Evolutionary conservation across 768 basidiomycete species (phyloP), one percentile per base, ranked within the genome.

Genomic region (Terana coerulea): DNA sequence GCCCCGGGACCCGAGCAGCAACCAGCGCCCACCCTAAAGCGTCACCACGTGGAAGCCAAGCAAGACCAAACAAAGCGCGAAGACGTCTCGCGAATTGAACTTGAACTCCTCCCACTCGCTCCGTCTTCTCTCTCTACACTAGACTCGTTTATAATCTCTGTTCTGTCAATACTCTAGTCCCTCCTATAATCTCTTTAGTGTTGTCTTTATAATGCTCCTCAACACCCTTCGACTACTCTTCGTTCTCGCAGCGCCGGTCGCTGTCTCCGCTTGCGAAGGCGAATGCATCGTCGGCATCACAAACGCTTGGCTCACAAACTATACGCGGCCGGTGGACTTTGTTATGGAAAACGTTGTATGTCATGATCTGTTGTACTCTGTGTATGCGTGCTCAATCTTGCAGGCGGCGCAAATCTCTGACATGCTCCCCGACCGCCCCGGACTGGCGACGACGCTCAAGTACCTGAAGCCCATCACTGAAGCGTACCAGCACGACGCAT

Each of bases 211-310:
- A n/a, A 64, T 64, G 63, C 63, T 56, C 19, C 47, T 58, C 54
- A 44, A 39, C 17, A 21, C 54, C 41, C 6, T 52, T 31, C n/a
- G 60, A 26, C 29, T 57, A 29, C 28, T 61, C 24, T 31, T 62
- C 37, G 22, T 61, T 25, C 22, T 59, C 2, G 54, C 61, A 48
- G 57, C 66, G 59, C 71, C 75, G 39, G 61, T 67, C 59, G 61
- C 70, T 35, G 74, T 78, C 52, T 59, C 61, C 31, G 81, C 81
- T 25, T 91, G 88, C 63, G 88, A 90, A 72, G 83, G 80, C 21
- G 78, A 81, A 26, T 89, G 88, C 61, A 85, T 83, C 51, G 65
- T 68, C 15, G 74, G 67, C n/a, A 77, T 82, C 56, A 86, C 84
- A 14, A 72, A 75, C 35, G 75, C 77, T 25, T 81, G 78, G 53